A percentile compares a stretch with the other conserved stretches of the same genome.
phyloP scores from a whole-genome alignment of 805 yeast species.

The Saccharomycopsis oosterbeekiorum region DNA sequence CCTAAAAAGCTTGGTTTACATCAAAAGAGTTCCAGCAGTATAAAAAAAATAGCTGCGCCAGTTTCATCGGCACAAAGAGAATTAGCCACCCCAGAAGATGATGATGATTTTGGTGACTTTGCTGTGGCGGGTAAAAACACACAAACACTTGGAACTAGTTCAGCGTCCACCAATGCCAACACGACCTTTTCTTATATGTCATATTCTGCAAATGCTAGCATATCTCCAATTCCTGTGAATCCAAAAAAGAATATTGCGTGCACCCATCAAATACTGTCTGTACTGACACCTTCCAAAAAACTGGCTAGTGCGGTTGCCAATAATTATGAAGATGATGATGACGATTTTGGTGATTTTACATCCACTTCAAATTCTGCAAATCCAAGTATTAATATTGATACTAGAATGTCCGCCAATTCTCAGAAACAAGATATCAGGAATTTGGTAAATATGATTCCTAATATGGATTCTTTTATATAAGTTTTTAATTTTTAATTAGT shows the following conservation, averaged over 20 bases:
- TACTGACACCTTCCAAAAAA: not conserved
- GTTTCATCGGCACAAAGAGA: not conserved
- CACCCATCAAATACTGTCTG: not conserved
- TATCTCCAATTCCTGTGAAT: not conserved
- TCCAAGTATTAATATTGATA: not conserved
- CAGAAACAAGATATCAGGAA: not conserved
- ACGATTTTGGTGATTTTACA: constrained; percentile 9
- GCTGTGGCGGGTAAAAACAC: constrained; percentile 7
- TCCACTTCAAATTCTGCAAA: not conserved
- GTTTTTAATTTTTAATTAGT: no score
- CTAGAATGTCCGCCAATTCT: not conserved
- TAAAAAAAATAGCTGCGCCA: not conserved
- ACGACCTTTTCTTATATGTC: not conserved
- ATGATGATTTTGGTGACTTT: constrained; percentile 24
- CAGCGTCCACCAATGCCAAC: not conserved
- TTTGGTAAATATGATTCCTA: constrained; percentile 2
- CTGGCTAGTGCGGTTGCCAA: not conserved
- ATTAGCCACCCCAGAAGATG: not conserved
- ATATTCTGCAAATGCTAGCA: not conserved
- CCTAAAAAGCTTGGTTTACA: not conserved
- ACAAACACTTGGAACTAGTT: not conserved
- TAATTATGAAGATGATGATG: constrained; percentile 10
- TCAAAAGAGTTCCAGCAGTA: not conserved
- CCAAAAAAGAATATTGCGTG: not conserved
- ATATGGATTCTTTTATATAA: constrained; percentile 5